Evolutionary conservation across 2,329 filamentous ascomycete genomes (phyloP).

Genomic region (Fusarium sp.): DNA sequence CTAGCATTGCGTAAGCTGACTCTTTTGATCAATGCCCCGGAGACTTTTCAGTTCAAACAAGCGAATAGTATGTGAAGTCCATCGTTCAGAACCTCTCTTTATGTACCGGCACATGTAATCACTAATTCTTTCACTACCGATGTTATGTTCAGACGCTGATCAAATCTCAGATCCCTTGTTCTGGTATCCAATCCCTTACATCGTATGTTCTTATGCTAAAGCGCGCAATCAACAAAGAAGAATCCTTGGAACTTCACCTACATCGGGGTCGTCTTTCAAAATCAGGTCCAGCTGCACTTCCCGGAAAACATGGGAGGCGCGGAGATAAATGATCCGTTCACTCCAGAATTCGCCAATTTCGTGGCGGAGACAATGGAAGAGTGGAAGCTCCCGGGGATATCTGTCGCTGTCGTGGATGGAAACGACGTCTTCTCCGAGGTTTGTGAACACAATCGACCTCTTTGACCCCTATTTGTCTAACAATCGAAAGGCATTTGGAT

Average conservation of each 20-base stretch:
- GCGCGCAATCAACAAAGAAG: neutral
- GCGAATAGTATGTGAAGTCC: neutral
- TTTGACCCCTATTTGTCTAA: neutral
- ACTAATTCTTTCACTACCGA: too few species aligned
- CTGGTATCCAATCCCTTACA: neutral
- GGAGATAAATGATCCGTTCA: neutral
- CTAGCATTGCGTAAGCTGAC: neutral
- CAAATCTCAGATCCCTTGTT: neutral
- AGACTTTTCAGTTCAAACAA: neutral
- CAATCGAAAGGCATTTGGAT: conserved; percentile 25
- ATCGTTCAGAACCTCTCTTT: neutral
- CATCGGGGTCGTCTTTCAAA: too few species aligned
- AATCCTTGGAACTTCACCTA: neutral
- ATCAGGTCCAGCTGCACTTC: too few species aligned
- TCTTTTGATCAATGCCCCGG: neutral
- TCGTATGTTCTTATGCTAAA: neutral
- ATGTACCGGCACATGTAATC: too few species aligned
- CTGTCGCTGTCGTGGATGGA: conserved; percentile 47
- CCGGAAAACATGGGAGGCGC: neutral
- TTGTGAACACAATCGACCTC: neutral
- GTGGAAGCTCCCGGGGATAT: conserved; percentile 48
- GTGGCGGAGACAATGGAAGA: conserved; percentile 34
- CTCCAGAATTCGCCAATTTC: neutral
- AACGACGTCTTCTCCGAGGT: conserved; percentile 46
- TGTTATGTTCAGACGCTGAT: neutral